Evolutionary conservation across 2,329 filamentous ascomycete genomes (phyloP).

Genomic region (Paracoccidioides lutzii): DNA sequence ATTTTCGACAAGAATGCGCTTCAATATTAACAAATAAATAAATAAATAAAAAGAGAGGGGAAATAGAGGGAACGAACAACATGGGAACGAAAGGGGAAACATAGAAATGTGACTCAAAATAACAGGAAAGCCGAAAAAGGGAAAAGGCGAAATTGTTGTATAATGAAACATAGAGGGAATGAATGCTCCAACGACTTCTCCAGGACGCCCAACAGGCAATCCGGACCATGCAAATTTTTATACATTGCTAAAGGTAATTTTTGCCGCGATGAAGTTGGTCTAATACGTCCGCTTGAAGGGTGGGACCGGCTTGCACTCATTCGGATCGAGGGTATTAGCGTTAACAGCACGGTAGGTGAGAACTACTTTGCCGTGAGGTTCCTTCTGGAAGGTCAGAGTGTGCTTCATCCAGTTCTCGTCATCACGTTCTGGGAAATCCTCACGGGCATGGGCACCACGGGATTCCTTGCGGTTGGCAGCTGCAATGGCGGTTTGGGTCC

Average conservation of each 20-base stretch:
- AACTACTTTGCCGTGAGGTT: constrained; percentile 75
- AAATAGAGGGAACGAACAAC: background rate
- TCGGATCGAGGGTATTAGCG: constrained; percentile 75
- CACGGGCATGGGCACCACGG: constrained; percentile 88
- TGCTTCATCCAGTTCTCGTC: constrained; percentile 99
- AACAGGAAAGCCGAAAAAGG: background rate
- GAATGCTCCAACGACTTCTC: background rate
- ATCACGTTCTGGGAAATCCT: constrained; percentile 92
- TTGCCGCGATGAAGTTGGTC: background rate
- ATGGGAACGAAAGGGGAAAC: background rate
- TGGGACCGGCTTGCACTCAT: constrained; percentile 89
- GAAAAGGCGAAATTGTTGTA: background rate
- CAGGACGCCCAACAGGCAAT: background rate
- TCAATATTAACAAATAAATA: too few relatives aligned
- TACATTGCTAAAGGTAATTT: background rate
- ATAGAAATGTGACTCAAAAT: background rate
- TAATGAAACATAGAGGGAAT: background rate
- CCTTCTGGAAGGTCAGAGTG: constrained; percentile 89
- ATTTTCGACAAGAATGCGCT: too few relatives aligned
- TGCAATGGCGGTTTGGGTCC: constrained; percentile 77
- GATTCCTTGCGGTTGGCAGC: constrained; percentile 95
- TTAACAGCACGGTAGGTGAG: constrained; percentile 77
- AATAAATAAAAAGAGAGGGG: too few relatives aligned
- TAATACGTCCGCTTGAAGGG: constrained; percentile 68
- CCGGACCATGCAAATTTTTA: background rate